phyloP scores from a whole-genome alignment of 2,329 filamentous ascomycete genomes.

The Fusarium torreyae region DNA sequence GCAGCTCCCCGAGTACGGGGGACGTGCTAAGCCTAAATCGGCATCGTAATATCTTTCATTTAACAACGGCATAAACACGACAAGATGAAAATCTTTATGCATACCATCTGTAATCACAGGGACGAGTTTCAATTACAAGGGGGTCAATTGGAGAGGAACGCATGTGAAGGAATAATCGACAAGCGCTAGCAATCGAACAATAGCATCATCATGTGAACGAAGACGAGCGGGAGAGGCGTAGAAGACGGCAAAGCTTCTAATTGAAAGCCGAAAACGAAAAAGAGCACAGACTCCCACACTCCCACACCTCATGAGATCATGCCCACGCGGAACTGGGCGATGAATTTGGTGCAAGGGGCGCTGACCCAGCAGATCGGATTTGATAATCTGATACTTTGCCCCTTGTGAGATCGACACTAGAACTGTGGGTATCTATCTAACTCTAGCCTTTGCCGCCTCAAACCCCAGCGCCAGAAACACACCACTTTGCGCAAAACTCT shows the following conservation, averaged over 20 bases:
- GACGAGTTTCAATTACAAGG: constrained; percentile 21
- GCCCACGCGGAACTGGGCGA: constrained; percentile 27
- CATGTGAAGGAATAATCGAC: constrained; percentile 16
- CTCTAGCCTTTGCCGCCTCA: constrained; percentile 28
- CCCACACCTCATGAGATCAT: constrained; percentile 32
- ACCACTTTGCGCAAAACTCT: constrained; percentile 38
- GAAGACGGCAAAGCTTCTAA: constrained; percentile 4
- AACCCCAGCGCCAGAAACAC: constrained; percentile 27
- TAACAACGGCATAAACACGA: not conserved
- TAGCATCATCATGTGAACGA: constrained; percentile 13
- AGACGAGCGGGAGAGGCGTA: constrained; percentile 30
- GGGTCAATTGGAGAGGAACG: constrained; percentile 22
- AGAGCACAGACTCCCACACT: constrained; percentile 15
- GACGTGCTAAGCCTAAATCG: constrained; percentile 7
- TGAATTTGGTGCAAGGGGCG: constrained; percentile 24
- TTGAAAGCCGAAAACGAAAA: constrained; percentile 45
- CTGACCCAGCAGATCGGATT: constrained; percentile 37
- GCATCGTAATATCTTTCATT: constrained; percentile 1
- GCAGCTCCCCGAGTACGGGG: constrained; percentile 10
- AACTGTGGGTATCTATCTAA: constrained; percentile 36
- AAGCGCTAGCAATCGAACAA: not conserved
- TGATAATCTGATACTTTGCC: constrained; percentile 43
- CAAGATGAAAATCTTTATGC: not conserved
- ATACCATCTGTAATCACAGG: not conserved
- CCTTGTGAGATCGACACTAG: constrained; percentile 24